Conservation (phyloP, 2,329 filamentous ascomycete genomes). For the Cytospora piceicola region DNA sequence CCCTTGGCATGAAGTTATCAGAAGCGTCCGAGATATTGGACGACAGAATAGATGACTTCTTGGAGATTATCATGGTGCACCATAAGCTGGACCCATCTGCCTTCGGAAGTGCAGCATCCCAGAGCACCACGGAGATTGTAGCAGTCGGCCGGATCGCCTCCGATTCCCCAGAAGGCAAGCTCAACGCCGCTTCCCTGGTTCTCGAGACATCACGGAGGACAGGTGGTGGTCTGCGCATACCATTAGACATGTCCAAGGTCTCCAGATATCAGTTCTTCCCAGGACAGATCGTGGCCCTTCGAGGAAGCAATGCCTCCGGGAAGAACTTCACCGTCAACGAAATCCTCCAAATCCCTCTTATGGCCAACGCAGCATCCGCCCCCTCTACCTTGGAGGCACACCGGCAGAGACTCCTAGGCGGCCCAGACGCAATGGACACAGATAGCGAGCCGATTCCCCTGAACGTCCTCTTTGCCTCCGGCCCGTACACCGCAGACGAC, state of each 20-base stretch:
- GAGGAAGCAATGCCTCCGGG: constrained; percentile 85
- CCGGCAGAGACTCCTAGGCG: constrained; percentile 69
- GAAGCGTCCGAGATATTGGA: constrained; percentile 93
- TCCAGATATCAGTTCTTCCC: constrained; percentile 83
- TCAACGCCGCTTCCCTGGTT: constrained; percentile 83
- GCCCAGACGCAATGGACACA: constrained; percentile 64
- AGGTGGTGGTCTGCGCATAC: constrained; percentile 80
- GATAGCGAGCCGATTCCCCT: constrained; percentile 68
- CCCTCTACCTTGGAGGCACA: constrained; percentile 68
- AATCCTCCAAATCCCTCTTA: constrained; percentile 72
- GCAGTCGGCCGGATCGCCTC: constrained; percentile 91
- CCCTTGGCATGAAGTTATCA: constrained; percentile 91
- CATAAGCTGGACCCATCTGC: constrained; percentile 76
- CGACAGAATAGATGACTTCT: constrained; percentile 91
- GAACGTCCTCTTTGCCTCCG: constrained; percentile 76
- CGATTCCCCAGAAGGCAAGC: constrained; percentile 81
- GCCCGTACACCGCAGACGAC: constrained; percentile 90
- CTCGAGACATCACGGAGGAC: constrained; percentile 85
- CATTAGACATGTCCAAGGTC: constrained; percentile 74
- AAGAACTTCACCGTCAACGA: constrained; percentile 80
- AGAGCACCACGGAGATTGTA: constrained; percentile 84
- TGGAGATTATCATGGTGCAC: constrained; percentile 71
- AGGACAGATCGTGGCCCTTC: constrained; percentile 87
- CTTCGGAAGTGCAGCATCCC: constrained; percentile 84
- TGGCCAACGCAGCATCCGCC: constrained; percentile 74